Conservation (phyloP, 2,329 filamentous ascomycete genomes). For the Pseudogymnoascus sp. region DNA sequence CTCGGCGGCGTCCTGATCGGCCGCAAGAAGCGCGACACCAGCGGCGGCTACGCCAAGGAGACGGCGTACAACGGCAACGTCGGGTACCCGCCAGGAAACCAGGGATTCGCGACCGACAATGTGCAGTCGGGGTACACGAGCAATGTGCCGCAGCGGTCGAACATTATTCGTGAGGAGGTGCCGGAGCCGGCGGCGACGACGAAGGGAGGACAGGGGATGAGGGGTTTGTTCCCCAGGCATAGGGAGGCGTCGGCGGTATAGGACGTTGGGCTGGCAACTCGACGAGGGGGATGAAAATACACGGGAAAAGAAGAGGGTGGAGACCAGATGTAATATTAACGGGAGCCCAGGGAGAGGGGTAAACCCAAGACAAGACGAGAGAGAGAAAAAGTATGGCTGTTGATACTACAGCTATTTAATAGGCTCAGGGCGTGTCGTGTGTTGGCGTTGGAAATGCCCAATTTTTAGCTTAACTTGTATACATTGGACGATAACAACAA, state of each 20-base stretch:
- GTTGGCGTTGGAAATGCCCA: neutral
- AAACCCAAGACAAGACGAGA: neutral
- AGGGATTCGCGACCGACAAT: neutral
- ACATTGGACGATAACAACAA: neutral
- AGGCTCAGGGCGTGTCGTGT: neutral
- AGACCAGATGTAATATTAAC: neutral
- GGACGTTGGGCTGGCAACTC: neutral
- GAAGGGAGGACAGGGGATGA: neutral
- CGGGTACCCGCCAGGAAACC: neutral
- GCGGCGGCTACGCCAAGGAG: neutral
- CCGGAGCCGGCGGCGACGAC: neutral
- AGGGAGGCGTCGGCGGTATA: neutral
- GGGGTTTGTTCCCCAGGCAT: neutral
- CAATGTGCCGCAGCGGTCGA: neutral
- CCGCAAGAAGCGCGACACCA: neutral
- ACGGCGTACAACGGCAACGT: neutral
- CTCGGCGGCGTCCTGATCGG: constrained; percentile 45
- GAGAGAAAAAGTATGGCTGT: neutral
- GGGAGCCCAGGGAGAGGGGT: neutral
- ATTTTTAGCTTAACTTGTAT: neutral
- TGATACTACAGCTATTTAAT: neutral
- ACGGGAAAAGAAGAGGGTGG: neutral
- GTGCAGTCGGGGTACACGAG: neutral
- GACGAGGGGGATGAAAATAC: neutral
- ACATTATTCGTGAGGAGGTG: neutral